Percentiles rank a stretch among this genome's conserved stretches.
These are phyloP conservation scores for Oryza brachyantha DNA, from an alignment of 176 grass and related monocot genomes.

Conservation along the genomic window DNA sequence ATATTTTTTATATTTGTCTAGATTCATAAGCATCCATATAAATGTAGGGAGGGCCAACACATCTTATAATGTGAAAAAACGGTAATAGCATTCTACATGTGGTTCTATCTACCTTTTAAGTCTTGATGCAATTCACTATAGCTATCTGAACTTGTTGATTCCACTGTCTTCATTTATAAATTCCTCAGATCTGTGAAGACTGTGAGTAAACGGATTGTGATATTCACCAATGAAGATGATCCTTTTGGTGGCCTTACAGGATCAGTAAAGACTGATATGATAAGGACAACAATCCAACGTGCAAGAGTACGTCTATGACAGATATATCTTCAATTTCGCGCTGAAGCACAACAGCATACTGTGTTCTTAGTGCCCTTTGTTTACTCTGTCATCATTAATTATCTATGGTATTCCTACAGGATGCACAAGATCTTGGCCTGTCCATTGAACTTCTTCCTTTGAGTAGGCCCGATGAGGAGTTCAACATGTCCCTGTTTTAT, in stretches of 20 bases:
- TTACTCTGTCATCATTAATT: background rate
- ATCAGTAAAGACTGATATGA: slow-evolving; percentile 80
- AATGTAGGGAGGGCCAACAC: too few relatives aligned
- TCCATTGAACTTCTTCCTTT: slow-evolving; percentile 89
- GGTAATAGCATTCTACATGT: background rate
- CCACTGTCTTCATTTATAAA: slow-evolving; percentile 14
- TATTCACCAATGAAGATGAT: slow-evolving; percentile 97
- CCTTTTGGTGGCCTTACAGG: slow-evolving; percentile 78
- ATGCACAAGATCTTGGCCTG: slow-evolving; percentile 89
- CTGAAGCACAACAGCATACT: background rate
- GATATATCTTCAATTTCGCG: slow-evolving; percentile 6
- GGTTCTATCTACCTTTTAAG: background rate
- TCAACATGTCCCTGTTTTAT: slow-evolving; percentile 90
- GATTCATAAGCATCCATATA: too few relatives aligned
- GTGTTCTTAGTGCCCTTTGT: slow-evolving; percentile 10
- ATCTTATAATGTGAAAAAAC: too few relatives aligned
- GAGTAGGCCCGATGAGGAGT: slow-evolving; percentile 57
- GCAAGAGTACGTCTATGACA: slow-evolving; percentile 52
- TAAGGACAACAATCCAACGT: slow-evolving; percentile 80
- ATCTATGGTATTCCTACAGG: slow-evolving; percentile 43
- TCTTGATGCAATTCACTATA: background rate
- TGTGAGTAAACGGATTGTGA: slow-evolving; percentile 69
- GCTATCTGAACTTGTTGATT: background rate
- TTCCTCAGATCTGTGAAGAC: slow-evolving; percentile 73
- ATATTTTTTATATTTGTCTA: too few relatives aligned